Base-by-base conservation (phyloP, 306 rosid species). In the Castanea mollissima region DNA sequence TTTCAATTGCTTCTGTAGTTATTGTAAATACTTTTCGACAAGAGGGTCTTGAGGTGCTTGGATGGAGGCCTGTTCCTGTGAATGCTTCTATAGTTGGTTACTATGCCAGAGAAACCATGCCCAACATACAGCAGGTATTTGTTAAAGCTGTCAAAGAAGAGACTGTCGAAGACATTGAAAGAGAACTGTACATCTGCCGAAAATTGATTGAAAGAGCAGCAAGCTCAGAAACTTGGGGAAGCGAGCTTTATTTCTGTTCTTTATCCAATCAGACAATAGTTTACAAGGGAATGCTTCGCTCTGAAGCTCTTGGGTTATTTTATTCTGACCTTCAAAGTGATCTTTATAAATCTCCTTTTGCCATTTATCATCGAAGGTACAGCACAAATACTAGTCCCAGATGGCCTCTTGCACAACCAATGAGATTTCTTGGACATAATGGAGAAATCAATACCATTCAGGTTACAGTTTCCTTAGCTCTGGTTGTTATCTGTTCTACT, bases 391-490 rank as follows among this genome's bases (percentile, higher is more conserved):
- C 99, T 84, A 92, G 91, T 88, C 99, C 99, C 56, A 89, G 97
- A 80, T 95, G 99, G 99, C 99, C 99, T 82, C 99, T 95, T 83
- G 99, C 99, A 29, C 99, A 95, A 84, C 99, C 99, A 80, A 95
- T 95, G 99, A 90, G 99, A 85, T 87, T 95, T 83, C 96, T 95
- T 79, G 99, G 99, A 80, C 99, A 95, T 65, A 95, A 95, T 49
- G 99, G 98, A 90, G 99, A 95, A 88, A 95, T 95, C 76, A 95
- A 95, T 82, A 95, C 99, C 74, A 87, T 95, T 83, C 99, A 95
- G 99, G 99, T 95, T 82, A 77, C 55, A 72, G 10, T 84, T 68
- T 73, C 38, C 84, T 68, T 80, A 78, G 59, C 78, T 73, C 73
- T 68, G 32, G 25, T 71, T 84, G 72, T 34, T 23, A 29, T 64